phyloP scores from a whole-genome alignment of 768 basidiomycete genomes.

The Mycena alexandri region DNA sequence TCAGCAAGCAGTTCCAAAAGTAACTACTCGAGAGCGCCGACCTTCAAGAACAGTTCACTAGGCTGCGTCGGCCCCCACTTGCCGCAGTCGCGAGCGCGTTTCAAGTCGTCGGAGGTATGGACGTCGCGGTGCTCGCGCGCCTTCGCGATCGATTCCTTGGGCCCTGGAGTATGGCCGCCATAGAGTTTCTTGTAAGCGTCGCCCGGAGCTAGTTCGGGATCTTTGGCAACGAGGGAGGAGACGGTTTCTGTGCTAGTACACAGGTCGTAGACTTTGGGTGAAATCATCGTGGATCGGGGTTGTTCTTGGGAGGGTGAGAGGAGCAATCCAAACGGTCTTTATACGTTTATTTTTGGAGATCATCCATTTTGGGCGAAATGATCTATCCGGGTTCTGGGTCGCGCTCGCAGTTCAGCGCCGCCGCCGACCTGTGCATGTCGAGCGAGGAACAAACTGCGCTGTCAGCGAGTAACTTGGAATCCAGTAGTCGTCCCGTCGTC shows the following conservation, averaged over 20 bases:
- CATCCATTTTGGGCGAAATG: conserved; percentile 7
- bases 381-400: conserved; percentile 6
- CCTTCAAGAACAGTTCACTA: conserved; percentile 69
- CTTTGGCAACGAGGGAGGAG: conserved; percentile 55
- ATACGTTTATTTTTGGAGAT: conserved; percentile 1
- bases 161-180: conserved; percentile 38
- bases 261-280: conserved; percentile 48
- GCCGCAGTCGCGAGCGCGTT: conserved; percentile 62
- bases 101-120: conserved; percentile 57
- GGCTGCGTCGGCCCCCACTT: conserved; percentile 63
- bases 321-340: conserved; percentile 1
- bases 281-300: conserved; percentile 39
- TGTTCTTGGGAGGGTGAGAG: neutral
- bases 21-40: conserved; percentile 49
- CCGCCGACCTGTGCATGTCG: neutral
- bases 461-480: no score
- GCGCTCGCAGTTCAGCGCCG: neutral
- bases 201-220: conserved; percentile 51
- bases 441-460: neutral
- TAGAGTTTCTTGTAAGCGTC: conserved; percentile 57
- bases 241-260: conserved; percentile 52
- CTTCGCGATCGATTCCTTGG: conserved; percentile 36
- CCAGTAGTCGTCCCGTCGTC: neutral
- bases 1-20: conserved; percentile 1
- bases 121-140: conserved; percentile 42